These are phyloP conservation scores for Tephrocybe sp. DNA, from an alignment of 768 basidiomycete species.

Conservation along the genomic window DNA sequence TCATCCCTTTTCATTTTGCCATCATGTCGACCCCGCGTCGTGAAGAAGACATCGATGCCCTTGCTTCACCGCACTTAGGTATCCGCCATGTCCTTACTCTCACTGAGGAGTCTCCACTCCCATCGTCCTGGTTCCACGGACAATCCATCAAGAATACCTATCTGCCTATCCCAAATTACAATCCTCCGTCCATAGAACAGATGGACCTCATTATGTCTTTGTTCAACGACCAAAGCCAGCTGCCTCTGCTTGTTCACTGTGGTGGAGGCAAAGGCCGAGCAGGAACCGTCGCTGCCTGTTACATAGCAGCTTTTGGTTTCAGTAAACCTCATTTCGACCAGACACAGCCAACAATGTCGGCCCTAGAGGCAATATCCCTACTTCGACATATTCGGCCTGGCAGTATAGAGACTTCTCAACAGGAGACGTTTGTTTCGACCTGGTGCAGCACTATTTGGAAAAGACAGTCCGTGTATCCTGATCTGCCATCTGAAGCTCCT, in stretches of 20 bases:
- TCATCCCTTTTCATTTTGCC: conserved; percentile 57
- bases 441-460: conserved; percentile 64
- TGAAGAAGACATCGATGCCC: conserved; percentile 47
- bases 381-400: conserved; percentile 54
- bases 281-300: conserved; percentile 62
- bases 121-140: conserved; percentile 44
- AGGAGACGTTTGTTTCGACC: conserved; percentile 57
- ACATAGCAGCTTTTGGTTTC: conserved; percentile 58
- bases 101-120: conserved; percentile 56
- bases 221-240: conserved; percentile 41
- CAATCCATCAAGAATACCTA: conserved; percentile 51
- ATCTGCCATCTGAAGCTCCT: conserved; percentile 48
- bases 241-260: conserved; percentile 58
- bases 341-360: conserved; percentile 47
- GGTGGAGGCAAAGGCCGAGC: conserved; percentile 65
- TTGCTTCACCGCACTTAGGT: conserved; percentile 46
- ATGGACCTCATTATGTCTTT: conserved; percentile 56
- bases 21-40: conserved; percentile 60
- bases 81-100: conserved; percentile 60
- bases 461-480: conserved; percentile 49
- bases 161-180: conserved; percentile 53
- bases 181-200: conserved; percentile 58
- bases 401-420: conserved; percentile 55
- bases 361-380: conserved; percentile 44
- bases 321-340: conserved; percentile 36